Base-by-base conservation (phyloP, 2,329 filamentous ascomycete genomes). In the Blumeria hordei region DNA sequence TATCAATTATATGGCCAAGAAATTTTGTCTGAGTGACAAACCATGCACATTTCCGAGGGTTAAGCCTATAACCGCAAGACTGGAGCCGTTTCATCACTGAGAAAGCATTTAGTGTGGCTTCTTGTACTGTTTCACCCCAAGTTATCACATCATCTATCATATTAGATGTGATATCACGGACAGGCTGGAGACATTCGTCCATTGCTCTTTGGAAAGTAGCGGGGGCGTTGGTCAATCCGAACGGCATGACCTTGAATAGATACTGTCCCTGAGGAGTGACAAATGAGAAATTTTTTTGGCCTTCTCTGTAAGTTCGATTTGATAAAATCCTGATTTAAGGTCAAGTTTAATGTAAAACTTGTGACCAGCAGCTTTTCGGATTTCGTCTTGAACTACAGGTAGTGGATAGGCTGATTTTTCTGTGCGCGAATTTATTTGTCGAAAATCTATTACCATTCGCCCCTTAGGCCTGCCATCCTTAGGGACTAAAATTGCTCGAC, bases 111-210 rank as follows among this genome's bases (percentile, higher is more conserved):
- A 8, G 12, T 28, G n/a, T 28, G 12, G 49, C 49, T 53, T 39
- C 33, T 9, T 34, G 9, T 37, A 53, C 8, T 14, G 50, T 33
- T n/a, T 36, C 34, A 35, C 50, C 50, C n/a, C 33, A 53, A 33
- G 33, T 53, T 36, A 53, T 33, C 28, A 53, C 33, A 53, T 37
- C 50, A 53, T 53, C 34, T 33, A 53, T 53, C 32, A 37, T 33
- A 21, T 53, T 53, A 37, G 50, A 53, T 53, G 34, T 53, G 32
- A 53, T 53, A 37, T 39, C 34, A 18, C 50, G 50, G 16, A 39
- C 16, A 21, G 50, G n/a, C 34, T 33, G n/a, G 3, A 53, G 50
- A 28, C 18, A 28, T 53, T 53, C 33, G 39, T 53, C 50, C 8
- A 53, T 37, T 28, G 12, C 34, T 33, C 16, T 28, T 53, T 18